These are phyloP conservation scores for Inonotus hispidus DNA, from an alignment of 1,284 basidiomycete genomes.

Conservation along the genomic window DNA sequence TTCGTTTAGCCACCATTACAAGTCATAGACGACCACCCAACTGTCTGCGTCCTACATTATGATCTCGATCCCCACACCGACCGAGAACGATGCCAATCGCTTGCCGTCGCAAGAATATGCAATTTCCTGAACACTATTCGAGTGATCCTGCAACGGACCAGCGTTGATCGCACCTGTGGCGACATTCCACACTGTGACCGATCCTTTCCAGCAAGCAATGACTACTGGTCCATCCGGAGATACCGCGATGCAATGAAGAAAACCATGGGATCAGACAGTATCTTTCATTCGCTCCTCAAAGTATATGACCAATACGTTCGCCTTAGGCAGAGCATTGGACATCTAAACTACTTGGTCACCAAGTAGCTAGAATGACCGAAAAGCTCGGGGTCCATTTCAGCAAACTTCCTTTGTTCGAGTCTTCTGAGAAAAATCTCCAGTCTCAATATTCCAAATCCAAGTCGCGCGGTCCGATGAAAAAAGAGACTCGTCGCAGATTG, in stretches of 20 bases:
- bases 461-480: background rate
- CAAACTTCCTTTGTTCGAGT: no score
- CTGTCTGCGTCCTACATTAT: slow-evolving; percentile 1
- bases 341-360: no score
- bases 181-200: slow-evolving; percentile 2
- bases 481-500: background rate
- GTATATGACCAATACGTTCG: no score
- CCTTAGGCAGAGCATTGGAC: no score
- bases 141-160: background rate
- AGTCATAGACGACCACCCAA: background rate
- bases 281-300: background rate
- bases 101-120: slow-evolving; percentile 3
- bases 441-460: background rate
- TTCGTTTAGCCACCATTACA: background rate
- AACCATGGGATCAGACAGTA: background rate
- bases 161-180: background rate
- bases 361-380: no score
- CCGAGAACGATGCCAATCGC: slow-evolving; percentile 1
- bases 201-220: background rate
- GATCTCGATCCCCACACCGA: background rate
- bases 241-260: background rate
- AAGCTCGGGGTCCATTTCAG: no score
- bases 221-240: background rate
- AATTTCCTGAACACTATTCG: background rate
- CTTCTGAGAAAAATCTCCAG: no score